phyloP scores from a whole-genome alignment of 1,139 yeast species.

The Debaryomyces udenii region DNA sequence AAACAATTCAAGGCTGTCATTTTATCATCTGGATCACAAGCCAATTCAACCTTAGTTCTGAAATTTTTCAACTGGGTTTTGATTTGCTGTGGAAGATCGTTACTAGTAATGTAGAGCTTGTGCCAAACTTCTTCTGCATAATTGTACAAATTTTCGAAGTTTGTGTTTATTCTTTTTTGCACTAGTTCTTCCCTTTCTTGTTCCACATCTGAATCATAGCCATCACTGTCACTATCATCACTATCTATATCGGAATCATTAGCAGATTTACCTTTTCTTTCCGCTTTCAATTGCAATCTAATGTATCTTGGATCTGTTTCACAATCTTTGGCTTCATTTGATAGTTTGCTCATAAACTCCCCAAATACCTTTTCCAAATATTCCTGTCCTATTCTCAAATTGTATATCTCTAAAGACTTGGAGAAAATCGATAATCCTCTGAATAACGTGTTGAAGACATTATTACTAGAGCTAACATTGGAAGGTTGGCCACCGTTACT shows the following conservation, averaged over 20 bases:
- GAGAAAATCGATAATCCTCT: conserved; percentile 85
- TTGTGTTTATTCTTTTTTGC: conserved; percentile 44
- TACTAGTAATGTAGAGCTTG: conserved; percentile 66
- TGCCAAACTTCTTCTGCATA: conserved; percentile 74
- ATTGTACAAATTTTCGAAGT: conserved; percentile 53
- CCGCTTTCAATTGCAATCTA: conserved; percentile 46
- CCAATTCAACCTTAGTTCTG: conserved; percentile 61
- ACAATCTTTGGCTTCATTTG: conserved; percentile 55
- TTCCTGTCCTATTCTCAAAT: conserved; percentile 76
- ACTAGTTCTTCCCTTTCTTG: conserved; percentile 27
- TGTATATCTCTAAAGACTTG: conserved; percentile 77
- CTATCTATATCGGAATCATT: conserved; percentile 26
- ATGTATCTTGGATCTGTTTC: conserved; percentile 74
- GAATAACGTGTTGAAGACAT: conserved; percentile 73
- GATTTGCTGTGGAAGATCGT: conserved; percentile 74
- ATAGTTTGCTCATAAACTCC: conserved; percentile 59
- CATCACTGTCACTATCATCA: conserved; percentile 28
- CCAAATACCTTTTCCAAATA: conserved; percentile 77
- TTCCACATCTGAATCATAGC: conserved; percentile 37
- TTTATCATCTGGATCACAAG: conserved; percentile 60
- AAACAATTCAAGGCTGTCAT: conserved; percentile 67
- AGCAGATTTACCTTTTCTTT: conserved; percentile 27
- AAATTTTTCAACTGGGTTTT: conserved; percentile 61
- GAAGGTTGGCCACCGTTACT: conserved; percentile 16
- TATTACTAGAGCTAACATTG: conserved; percentile 31